Base-by-base conservation (phyloP, 2,329 filamentous ascomycete genomes). In the Sarocladiaceae sp. region DNA sequence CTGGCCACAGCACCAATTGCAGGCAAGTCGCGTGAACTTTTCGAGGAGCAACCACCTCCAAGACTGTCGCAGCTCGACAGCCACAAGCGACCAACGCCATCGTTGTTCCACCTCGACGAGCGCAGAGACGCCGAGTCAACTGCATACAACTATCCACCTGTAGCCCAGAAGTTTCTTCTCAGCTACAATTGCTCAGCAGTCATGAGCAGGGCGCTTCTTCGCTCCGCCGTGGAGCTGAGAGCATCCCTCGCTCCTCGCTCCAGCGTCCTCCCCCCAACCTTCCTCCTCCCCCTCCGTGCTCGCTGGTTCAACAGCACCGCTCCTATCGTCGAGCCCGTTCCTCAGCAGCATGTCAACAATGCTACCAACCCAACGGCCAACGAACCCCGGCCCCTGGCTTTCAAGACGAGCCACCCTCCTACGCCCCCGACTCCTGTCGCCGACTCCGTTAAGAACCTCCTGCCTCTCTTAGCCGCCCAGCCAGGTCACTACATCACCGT, bases 401-500 rank as follows among this genome's bases (percentile, higher is more conserved):
- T 65, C 45, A 67, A 66, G 55, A 65, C 65, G 56, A 66, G 63
- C 48, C 64, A 67, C 46, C 63, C 64, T 1, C 23, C 20, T 1
- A 48, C 58, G 23, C 62, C 60, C 29, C 63, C 58, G 33, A 56
- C 53, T 35, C 66, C 60, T 42, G 64, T 84, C 49, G 70, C 74
- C 48, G 64, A 75, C 42, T 77, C 76, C 1, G 71, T 86, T 50
- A 70, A 69, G 51, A 63, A 63, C 33, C 74, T 88, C 39, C 78
- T 89, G 23, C 85, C 86, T 2, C 71, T 88, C 37, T 78, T 93
- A 39, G 76, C 75, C 54, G 75, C 82, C 10, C 87, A 93, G 66
- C 78, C 82, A 3, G 70, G 74, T 18, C 85, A 88, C 73, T 93
- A 91, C 72, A 78, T 88, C 58, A 87, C 82, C 35, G 72, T 84